These are phyloP conservation scores for Microascus cirrosus DNA, from an alignment of 2,329 filamentous ascomycete genomes.

Conservation along the genomic window DNA sequence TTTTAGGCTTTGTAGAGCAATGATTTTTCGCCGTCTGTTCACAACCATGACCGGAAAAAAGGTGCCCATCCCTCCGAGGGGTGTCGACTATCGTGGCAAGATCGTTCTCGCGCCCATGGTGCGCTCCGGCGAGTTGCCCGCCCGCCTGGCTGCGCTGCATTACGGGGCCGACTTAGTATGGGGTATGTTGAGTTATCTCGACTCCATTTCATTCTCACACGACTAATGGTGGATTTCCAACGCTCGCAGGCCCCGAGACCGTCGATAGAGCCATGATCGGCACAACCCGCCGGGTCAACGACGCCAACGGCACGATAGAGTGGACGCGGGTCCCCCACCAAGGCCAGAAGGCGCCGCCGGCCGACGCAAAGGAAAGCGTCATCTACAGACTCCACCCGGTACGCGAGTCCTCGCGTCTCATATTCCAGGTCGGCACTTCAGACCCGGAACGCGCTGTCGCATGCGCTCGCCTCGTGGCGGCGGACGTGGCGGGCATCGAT, in stretches of 20 bases:
- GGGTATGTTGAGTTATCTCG: conserved; percentile 42
- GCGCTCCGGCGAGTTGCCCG: conserved; percentile 89
- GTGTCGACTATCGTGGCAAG: conserved; percentile 89
- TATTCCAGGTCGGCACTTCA: conserved; percentile 89
- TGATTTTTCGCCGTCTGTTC: conserved; percentile 1
- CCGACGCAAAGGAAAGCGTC: conserved; percentile 50
- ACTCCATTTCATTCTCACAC: not conserved
- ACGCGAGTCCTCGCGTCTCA: conserved; percentile 61
- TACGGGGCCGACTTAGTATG: conserved; percentile 97
- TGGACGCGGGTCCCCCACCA: conserved; percentile 70
- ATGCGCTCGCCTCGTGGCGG: conserved; percentile 73
- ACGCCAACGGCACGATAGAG: conserved; percentile 68
- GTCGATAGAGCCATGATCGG: conserved; percentile 89
- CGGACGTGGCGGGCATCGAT: conserved; percentile 86
- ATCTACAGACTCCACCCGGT: conserved; percentile 78
- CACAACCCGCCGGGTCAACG: conserved; percentile 66
- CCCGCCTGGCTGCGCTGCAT: conserved; percentile 75
- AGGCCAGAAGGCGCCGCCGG: conserved; percentile 43
- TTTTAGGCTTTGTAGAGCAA: not conserved
- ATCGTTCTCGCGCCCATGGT: conserved; percentile 97
- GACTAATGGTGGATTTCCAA: not conserved
- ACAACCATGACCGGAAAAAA: conserved; percentile 3
- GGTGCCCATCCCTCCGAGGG: conserved; percentile 78
- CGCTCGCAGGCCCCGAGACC: conserved; percentile 66
- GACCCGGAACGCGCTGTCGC: conserved; percentile 72